Evolutionary conservation across 768 basidiomycete genomes (phyloP).

Genomic region (Boletus eberwhitei): DNA sequence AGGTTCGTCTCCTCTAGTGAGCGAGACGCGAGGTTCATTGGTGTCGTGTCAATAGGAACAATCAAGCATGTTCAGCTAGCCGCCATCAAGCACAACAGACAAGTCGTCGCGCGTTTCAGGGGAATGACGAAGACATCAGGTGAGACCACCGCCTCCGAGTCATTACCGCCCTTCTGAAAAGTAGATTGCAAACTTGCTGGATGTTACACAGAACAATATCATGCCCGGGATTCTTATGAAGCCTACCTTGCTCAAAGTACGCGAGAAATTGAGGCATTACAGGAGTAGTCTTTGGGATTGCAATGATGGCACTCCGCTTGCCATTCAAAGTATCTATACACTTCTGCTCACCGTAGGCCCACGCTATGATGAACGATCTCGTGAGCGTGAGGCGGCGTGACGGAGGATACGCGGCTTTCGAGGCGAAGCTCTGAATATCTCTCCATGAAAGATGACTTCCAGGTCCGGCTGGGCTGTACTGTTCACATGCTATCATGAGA

Average conservation of each 20-base stretch:
- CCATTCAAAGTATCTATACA: neutral
- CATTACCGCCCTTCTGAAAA: neutral
- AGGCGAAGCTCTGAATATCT: too few relatives aligned
- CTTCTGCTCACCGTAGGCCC: neutral
- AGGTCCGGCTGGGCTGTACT: neutral
- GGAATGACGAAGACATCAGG: conserved; percentile 51
- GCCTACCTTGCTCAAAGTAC: conserved; percentile 54
- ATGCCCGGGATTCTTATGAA: conserved; percentile 53
- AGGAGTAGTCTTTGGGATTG: conserved; percentile 44
- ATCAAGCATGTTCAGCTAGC: conserved; percentile 82
- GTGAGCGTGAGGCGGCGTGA: too few relatives aligned
- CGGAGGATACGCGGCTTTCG: neutral
- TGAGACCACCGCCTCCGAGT: conserved; percentile 23
- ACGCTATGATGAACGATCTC: neutral
- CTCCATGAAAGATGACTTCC: neutral
- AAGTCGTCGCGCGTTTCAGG: conserved; percentile 65
- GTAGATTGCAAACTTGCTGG: neutral
- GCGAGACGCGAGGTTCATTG: neutral
- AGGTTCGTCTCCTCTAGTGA: conserved; percentile 43
- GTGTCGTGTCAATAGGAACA: conserved; percentile 53
- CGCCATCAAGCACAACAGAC: conserved; percentile 70
- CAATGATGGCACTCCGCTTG: neutral
- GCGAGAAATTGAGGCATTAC: conserved; percentile 60
- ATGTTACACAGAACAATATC: conserved; percentile 42
- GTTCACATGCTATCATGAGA: too few relatives aligned